phyloP scores from a whole-genome alignment of 345 rosid species.

The Citrus hindsii region DNA sequence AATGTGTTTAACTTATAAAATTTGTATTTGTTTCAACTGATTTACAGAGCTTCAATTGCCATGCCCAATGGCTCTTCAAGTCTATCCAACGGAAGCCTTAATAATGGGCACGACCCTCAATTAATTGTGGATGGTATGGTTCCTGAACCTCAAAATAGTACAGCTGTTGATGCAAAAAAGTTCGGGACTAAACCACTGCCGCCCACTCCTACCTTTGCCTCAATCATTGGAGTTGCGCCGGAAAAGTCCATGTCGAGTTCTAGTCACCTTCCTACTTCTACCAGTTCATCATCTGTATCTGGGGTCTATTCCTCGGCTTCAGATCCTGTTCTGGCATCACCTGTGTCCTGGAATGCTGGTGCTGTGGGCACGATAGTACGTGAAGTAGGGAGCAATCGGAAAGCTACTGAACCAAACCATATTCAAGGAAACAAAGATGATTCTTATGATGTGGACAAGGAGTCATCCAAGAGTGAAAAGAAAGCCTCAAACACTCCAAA shows the following conservation, averaged over 20 bases:
- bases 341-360: constrained; percentile 24
- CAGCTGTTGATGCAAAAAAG: constrained; percentile 24
- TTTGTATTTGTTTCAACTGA: constrained; percentile 2
- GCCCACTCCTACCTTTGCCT: constrained; percentile 12
- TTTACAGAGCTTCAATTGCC: constrained; percentile 33
- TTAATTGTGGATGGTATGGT: constrained; percentile 14
- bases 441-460: constrained; percentile 3
- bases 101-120: constrained; percentile 15
- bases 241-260: constrained; percentile 27
- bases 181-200: constrained; percentile 4
- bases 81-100: constrained; percentile 41
- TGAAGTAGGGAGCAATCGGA: constrained; percentile 25
- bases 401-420: constrained; percentile 30
- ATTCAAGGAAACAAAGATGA: constrained; percentile 23
- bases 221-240: constrained; percentile 32
- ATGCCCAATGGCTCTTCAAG: constrained; percentile 32
- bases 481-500: neutral
- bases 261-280: constrained; percentile 16
- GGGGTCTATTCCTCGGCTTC: constrained; percentile 36
- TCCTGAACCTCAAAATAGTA: constrained; percentile 20
- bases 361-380: constrained; percentile 22
- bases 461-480: constrained; percentile 20
- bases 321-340: constrained; percentile 39
- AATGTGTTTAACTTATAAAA: neutral
- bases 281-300: constrained; percentile 24